phyloP scores from a whole-genome alignment of 345 rosid genomes.

The Hypericum androsaemum region DNA sequence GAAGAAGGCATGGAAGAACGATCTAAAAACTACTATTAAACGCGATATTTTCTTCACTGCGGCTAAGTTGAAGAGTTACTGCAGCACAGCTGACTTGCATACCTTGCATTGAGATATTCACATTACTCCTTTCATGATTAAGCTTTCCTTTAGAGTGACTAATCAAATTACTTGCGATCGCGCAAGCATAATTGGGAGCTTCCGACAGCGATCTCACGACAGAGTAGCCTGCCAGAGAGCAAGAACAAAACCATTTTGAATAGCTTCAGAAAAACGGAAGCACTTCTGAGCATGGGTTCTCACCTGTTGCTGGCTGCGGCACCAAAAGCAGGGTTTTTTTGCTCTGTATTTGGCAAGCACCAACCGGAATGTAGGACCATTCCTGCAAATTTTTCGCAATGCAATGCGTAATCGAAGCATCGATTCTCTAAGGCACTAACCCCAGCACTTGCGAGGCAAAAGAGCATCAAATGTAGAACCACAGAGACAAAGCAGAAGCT shows the following conservation, averaged over 20 bases:
- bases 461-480: too few relatives aligned
- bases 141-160: conserved; percentile 25
- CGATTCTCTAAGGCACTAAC: conserved; percentile 48
- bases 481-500: too few relatives aligned
- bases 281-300: conserved; percentile 1
- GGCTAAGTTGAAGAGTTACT: too few relatives aligned
- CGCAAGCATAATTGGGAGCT: conserved; percentile 81
- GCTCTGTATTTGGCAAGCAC: conserved; percentile 86
- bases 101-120: conserved; percentile 84
- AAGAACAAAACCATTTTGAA: conserved; percentile 12
- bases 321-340: conserved; percentile 88
- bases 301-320: conserved; percentile 97
- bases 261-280: conserved; percentile 9
- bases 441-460: too few relatives aligned
- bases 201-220: conserved; percentile 93
- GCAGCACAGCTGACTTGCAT: too few relatives aligned
- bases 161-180: conserved; percentile 60
- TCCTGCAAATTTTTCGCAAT: conserved; percentile 67
- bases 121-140: conserved; percentile 18
- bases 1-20: conserved; percentile 78
- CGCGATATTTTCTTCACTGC: too few relatives aligned
- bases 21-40: conserved; percentile 42
- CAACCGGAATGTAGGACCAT: conserved; percentile 98
- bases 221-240: conserved; percentile 54
- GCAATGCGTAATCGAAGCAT: conserved; percentile 56